These are phyloP conservation scores for Penicillium hordei DNA, from an alignment of 2,329 filamentous ascomycete species.

Conservation along the genomic window DNA sequence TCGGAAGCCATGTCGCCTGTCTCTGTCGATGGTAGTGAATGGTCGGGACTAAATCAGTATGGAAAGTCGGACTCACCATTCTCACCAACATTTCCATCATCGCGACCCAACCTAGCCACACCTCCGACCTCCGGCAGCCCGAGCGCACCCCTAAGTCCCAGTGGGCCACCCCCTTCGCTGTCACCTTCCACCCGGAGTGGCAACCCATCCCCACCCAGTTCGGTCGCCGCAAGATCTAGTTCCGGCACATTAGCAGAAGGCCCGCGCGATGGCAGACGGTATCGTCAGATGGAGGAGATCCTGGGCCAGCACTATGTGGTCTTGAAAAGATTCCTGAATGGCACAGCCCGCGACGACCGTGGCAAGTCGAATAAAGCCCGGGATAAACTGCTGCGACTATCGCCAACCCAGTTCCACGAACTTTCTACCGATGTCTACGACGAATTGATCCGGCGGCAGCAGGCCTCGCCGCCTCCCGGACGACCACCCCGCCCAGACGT, in stretches of 20 bases:
- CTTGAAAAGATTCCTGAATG: constrained; percentile 72
- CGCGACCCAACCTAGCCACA: constrained; percentile 57
- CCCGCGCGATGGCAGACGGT: constrained; percentile 61
- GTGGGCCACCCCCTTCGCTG: constrained; percentile 37
- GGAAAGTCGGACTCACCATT: constrained; percentile 47
- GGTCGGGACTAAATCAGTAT: constrained; percentile 70
- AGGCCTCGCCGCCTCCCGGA: constrained; percentile 53
- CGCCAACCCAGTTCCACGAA: constrained; percentile 91
- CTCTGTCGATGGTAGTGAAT: constrained; percentile 79
- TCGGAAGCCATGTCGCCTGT: constrained; percentile 78
- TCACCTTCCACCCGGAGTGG: constrained; percentile 29
- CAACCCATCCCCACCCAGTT: constrained; percentile 81
- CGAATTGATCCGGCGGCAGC: constrained; percentile 84
- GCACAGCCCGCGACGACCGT: constrained; percentile 71
- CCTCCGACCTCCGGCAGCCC: constrained; percentile 64
- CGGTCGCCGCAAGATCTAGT: constrained; percentile 72
- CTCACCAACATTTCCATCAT: constrained; percentile 51
- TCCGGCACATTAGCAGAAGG: constrained; percentile 66
- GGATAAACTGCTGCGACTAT: constrained; percentile 89
- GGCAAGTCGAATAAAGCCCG: constrained; percentile 82
- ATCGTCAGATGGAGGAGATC: constrained; percentile 63
- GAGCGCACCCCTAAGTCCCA: constrained; percentile 61
- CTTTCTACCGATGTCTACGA: constrained; percentile 97
- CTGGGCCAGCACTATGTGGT: constrained; percentile 79
- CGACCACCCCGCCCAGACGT: constrained; percentile 47